Percentiles rank a stretch among this genome's conserved stretches.
phyloP scores from a whole-genome alignment of 2,329 filamentous ascomycete species.

The Epicoccum sorghinum region DNA sequence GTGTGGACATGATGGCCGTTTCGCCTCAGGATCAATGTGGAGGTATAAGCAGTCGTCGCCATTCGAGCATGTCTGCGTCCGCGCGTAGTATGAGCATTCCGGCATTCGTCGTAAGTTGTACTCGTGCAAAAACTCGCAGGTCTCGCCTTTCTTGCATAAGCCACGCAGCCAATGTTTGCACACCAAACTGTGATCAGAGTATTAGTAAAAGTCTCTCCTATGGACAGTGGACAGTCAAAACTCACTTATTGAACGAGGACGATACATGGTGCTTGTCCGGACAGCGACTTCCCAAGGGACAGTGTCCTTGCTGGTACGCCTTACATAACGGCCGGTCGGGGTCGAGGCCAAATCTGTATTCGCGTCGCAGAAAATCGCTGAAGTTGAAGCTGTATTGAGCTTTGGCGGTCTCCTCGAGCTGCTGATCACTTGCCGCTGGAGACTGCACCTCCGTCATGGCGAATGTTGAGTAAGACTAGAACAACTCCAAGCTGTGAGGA shows the following conservation, averaged over 20 bases:
- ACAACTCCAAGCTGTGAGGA: no score
- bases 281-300: constrained; percentile 82
- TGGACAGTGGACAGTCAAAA: background rate
- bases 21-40: constrained; percentile 82
- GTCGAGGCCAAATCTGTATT: constrained; percentile 83
- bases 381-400: constrained; percentile 76
- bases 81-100: constrained; percentile 94
- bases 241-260: constrained; percentile 69
- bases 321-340: constrained; percentile 75
- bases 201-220: background rate
- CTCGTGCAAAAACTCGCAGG: constrained; percentile 97
- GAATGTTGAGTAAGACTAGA: background rate
- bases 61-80: constrained; percentile 93
- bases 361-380: constrained; percentile 80
- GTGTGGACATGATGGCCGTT: constrained; percentile 68
- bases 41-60: constrained; percentile 96
- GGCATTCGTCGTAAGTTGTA: constrained; percentile 99
- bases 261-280: constrained; percentile 76
- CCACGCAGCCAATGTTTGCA: constrained; percentile 99
- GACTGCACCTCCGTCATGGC: constrained; percentile 42
- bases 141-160: constrained; percentile 95
- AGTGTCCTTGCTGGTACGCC: constrained; percentile 83
- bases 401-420: constrained; percentile 34
- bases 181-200: constrained; percentile 64
- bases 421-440: constrained; percentile 32